Evolutionary conservation across 768 basidiomycete species (phyloP).

Genomic region (Rhizopogon sp.): DNA sequence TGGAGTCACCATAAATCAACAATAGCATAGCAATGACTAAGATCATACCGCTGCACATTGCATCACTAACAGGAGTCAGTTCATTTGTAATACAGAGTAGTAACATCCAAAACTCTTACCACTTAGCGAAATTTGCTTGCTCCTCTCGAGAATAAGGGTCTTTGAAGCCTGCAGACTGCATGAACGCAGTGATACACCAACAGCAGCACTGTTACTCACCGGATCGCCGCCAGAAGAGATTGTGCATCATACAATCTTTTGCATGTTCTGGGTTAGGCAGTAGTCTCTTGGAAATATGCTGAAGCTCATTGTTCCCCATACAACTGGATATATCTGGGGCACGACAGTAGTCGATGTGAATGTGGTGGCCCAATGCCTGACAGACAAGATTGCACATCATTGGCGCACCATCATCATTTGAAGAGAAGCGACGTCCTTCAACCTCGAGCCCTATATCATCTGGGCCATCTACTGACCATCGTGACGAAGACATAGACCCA

Average conservation of each 20-base stretch:
- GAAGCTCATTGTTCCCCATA: conserved; percentile 32
- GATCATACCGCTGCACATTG: conserved; percentile 42
- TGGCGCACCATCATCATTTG: conserved; percentile 53
- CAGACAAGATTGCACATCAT: conserved; percentile 63
- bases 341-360: conserved; percentile 54
- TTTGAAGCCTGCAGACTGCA: conserved; percentile 43
- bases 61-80: conserved; percentile 31
- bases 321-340: conserved; percentile 33
- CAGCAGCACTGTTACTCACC: conserved; percentile 31
- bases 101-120: no score
- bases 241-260: conserved; percentile 54
- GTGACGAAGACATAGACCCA: conserved; percentile 56
- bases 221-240: conserved; percentile 50
- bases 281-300: conserved; percentile 40
- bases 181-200: no score
- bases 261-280: conserved; percentile 39
- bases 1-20: conserved; percentile 12
- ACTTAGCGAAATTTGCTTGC: no score
- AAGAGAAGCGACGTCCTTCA: conserved; percentile 49
- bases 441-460: conserved; percentile 47
- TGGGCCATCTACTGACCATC: conserved; percentile 52
- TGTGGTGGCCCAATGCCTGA: conserved; percentile 49
- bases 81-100: no score
- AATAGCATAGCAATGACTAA: not conserved
- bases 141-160: conserved; percentile 62